These are phyloP conservation scores for Dioszegia hungarica DNA, from an alignment of 768 basidiomycete genomes.

Conservation along the genomic window DNA sequence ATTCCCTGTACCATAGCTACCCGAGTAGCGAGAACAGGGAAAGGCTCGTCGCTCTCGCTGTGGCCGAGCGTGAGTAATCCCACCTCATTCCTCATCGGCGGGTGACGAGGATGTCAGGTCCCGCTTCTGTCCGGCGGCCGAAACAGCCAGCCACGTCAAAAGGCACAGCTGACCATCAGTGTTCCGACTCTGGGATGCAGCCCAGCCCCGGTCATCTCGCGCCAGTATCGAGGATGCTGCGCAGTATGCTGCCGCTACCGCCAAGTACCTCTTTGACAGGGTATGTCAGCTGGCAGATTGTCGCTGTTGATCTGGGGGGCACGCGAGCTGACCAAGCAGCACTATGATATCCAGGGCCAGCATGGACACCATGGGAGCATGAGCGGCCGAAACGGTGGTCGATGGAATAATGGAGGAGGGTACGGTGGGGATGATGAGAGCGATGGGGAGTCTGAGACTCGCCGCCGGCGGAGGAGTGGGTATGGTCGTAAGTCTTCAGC, in stretches of 20 bases:
- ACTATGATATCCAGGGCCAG: slow-evolving; percentile 27
- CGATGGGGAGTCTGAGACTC: slow-evolving; percentile 27
- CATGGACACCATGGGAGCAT: slow-evolving; percentile 1
- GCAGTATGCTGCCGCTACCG: slow-evolving; percentile 43
- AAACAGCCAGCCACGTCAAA: background rate
- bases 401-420: slow-evolving; percentile 19
- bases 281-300: slow-evolving; percentile 11
- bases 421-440: slow-evolving; percentile 24
- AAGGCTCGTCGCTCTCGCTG: slow-evolving; percentile 42
- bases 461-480: slow-evolving; percentile 17
- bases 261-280: slow-evolving; percentile 41
- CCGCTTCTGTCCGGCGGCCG: no score
- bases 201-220: slow-evolving; percentile 26
- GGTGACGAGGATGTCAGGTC: no score
- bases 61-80: slow-evolving; percentile 39
- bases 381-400: slow-evolving; percentile 1
- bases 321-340: no score
- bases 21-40: slow-evolving; percentile 44
- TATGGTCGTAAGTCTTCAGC: slow-evolving; percentile 22
- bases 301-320: no score
- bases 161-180: slow-evolving; percentile 16
- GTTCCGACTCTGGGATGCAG: slow-evolving; percentile 36
- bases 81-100: no score
- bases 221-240: slow-evolving; percentile 35
- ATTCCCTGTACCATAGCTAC: slow-evolving; percentile 31